Evolutionary conservation across 176 grass and related monocot species (phyloP).

Genomic region (Oryza punctata): DNA sequence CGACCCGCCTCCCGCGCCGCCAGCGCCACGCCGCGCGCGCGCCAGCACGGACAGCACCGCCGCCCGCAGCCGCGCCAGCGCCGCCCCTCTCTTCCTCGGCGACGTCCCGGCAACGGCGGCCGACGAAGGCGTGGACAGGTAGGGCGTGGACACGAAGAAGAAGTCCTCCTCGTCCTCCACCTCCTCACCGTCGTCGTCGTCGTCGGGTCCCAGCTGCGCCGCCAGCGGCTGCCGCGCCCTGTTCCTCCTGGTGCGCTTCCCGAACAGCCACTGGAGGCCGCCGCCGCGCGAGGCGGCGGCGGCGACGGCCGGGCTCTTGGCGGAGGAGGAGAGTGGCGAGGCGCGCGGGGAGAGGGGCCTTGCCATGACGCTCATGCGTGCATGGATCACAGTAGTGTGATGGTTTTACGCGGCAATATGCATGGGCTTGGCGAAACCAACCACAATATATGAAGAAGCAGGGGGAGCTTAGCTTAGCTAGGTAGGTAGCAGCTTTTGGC

Average conservation of each 20-base stretch:
- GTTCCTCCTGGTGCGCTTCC: constrained; percentile 26
- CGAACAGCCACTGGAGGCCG: constrained; percentile 42
- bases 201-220: background rate
- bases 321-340: constrained; percentile 35
- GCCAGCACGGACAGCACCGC: constrained; percentile 55
- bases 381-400: background rate
- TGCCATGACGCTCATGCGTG: constrained; percentile 32
- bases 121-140: background rate
- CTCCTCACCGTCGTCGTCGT: background rate
- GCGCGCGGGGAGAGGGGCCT: constrained; percentile 7
- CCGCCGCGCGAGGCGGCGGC: background rate
- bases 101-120: background rate
- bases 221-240: background rate
- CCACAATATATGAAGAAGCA: constrained; percentile 18
- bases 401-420: background rate
- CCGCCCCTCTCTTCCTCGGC: constrained; percentile 18
- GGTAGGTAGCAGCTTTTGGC: constrained; percentile 26
- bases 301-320: background rate
- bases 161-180: constrained; percentile 9
- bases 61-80: constrained; percentile 50
- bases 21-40: constrained; percentile 15
- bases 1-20: background rate
- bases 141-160: constrained; percentile 35
- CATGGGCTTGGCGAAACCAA: background rate
- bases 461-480: background rate